phyloP scores from a whole-genome alignment of 805 yeast genomes.

The Martiniozyma abietophila region DNA sequence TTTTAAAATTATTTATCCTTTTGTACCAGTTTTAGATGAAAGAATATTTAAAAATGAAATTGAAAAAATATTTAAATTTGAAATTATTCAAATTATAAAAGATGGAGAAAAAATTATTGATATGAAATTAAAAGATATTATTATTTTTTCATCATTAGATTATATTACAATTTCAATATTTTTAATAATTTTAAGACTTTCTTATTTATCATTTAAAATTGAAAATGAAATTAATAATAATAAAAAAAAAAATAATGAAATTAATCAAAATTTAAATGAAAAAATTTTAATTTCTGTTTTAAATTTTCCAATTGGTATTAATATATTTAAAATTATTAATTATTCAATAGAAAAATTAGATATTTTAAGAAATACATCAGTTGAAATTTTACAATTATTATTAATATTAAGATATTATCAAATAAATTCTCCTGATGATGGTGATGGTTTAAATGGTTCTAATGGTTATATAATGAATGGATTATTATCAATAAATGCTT shows the following conservation, averaged over 20 bases:
- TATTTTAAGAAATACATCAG: conserved; percentile 29
- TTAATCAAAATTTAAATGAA: conserved; percentile 11
- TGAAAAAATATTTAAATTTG: conserved; percentile 24
- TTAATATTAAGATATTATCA: conserved; percentile 33
- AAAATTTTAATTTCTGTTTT: conserved; percentile 15
- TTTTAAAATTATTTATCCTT: conserved; percentile 34
- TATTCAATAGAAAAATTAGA: conserved; percentile 32
- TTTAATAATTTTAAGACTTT: conserved; percentile 21
- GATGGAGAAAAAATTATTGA: conserved; percentile 1
- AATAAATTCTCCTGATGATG: conserved; percentile 38
- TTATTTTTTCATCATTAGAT: conserved; percentile 14
- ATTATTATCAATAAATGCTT: conserved; percentile 31
- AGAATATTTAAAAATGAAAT: conserved; percentile 25
- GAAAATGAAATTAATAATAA: conserved; percentile 11
- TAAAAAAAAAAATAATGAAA: neutral
- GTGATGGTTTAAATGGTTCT: conserved; percentile 37
- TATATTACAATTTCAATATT: conserved; percentile 19
- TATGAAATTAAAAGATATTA: neutral
- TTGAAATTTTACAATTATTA: conserved; percentile 36
- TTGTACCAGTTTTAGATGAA: conserved; percentile 39
- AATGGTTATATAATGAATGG: conserved; percentile 32
- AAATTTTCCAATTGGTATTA: conserved; percentile 31
- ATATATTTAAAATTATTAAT: conserved; percentile 30
- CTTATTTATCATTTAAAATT: conserved; percentile 19
- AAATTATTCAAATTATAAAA: no score